Percentiles rank a stretch among this genome's conserved stretches.
phyloP scores from a whole-genome alignment of 1,139 yeast genomes.

The Kodamaea suecica region DNA sequence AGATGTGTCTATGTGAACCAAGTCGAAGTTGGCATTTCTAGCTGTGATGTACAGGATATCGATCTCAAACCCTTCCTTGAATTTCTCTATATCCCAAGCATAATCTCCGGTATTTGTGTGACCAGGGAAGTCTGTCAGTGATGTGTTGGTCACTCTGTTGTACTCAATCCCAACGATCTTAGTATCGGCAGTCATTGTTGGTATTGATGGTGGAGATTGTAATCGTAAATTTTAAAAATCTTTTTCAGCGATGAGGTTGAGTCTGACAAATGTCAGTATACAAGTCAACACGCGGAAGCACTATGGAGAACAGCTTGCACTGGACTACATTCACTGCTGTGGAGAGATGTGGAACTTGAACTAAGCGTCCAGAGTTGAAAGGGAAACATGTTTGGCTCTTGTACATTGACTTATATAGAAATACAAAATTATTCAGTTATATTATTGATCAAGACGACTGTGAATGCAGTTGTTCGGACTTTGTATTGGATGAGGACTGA shows the following conservation, averaged over 20 bases:
- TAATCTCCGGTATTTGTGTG: conserved; percentile 59
- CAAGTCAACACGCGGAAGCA: background rate
- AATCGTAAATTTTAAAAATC: background rate
- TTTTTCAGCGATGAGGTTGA: conserved; percentile 7
- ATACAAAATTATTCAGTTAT: too few species aligned
- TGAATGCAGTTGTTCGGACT: too few species aligned
- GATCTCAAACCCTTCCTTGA: conserved; percentile 68
- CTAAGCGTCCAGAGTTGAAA: too few species aligned
- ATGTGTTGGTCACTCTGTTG: conserved; percentile 84
- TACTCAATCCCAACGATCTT: conserved; percentile 86
- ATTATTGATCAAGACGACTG: too few species aligned
- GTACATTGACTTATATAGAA: too few species aligned
- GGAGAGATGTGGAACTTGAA: too few species aligned
- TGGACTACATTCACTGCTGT: too few species aligned
- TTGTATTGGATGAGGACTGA: too few species aligned
- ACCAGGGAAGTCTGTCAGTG: conserved; percentile 90
- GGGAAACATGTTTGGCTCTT: too few species aligned
- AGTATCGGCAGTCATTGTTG: conserved; percentile 26
- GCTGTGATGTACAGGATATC: conserved; percentile 63
- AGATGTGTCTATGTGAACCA: conserved; percentile 84
- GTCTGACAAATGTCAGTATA: too few species aligned
- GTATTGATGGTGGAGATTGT: background rate
- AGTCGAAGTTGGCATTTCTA: conserved; percentile 80
- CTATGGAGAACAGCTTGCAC: too few species aligned
- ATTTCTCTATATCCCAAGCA: conserved; percentile 83